Percentiles rank a stretch among this genome's conserved stretches.
These are phyloP conservation scores for Pseudopyrenochaeta lycopersici DNA, from an alignment of 2,329 filamentous ascomycete species.

Conservation along the genomic window DNA sequence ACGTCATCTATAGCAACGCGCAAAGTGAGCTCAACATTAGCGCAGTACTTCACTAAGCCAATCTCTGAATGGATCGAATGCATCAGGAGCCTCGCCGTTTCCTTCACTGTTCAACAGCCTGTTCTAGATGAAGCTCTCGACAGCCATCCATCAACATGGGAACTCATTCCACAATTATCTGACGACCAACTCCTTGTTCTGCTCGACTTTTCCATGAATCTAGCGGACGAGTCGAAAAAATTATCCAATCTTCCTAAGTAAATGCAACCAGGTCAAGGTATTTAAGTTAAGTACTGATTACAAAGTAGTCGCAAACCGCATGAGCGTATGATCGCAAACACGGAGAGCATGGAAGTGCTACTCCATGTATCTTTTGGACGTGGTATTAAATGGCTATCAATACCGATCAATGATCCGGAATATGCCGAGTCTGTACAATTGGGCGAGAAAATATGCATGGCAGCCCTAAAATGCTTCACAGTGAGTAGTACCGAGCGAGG, in stretches of 20 bases:
- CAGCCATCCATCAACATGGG: constrained; percentile 53
- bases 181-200: constrained; percentile 64
- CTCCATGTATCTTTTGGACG: constrained; percentile 54
- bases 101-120: constrained; percentile 60
- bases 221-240: constrained; percentile 74
- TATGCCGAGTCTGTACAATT: constrained; percentile 31
- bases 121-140: constrained; percentile 61
- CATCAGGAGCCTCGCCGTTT: constrained; percentile 69
- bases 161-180: constrained; percentile 58
- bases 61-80: constrained; percentile 73
- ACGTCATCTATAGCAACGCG: constrained; percentile 69
- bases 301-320: constrained; percentile 55
- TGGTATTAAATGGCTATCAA: constrained; percentile 45
- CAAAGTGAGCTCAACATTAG: constrained; percentile 80
- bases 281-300: constrained; percentile 2
- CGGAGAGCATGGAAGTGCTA: constrained; percentile 60
- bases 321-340: constrained; percentile 61
- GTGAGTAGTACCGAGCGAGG: constrained; percentile 21
- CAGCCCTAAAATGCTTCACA: constrained; percentile 46
- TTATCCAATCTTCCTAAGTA: constrained; percentile 68
- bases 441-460: constrained; percentile 44
- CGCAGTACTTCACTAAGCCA: constrained; percentile 78
- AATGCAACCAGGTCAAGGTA: constrained; percentile 4
- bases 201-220: constrained; percentile 70
- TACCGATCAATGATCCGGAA: constrained; percentile 29